Base-by-base conservation (phyloP, 345 rosid genomes). In the Camelina hispida region DNA sequence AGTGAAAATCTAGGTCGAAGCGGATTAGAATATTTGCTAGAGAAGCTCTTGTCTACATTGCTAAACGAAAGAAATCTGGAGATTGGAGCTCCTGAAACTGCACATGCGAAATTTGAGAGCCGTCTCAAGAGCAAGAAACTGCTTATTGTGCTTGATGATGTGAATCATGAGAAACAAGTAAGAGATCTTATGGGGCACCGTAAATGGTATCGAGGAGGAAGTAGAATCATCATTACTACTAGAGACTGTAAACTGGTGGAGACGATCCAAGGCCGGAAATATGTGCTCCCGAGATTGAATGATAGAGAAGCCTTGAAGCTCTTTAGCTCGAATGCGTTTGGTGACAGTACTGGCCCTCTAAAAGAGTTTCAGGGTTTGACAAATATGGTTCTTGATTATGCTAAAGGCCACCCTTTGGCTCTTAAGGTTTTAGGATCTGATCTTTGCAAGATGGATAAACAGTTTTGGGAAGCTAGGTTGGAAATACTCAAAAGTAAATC, bases 351-450 rank as follows among this genome's bases (percentile, higher is more conserved):
- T n/a, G 62, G n/a, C 4, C 83, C 82, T 9, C 2, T 5, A 3
- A 11, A 25, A 13, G 62, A 56, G 51, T 76, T 34, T 40, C n/a
- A 43, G 7, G 23, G 56, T 25, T 50, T 82, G 37, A 63, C 86
- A 8, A 70, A 73, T 10, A 51, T 12, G 32, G 76, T 79, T 37
- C 61, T 79, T 1, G 47, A 53, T 58, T 77, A 80, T 32, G 85
- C 80, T 35, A 22, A 77, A 15, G 87, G 89, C 0, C 57, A 80
- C 48, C 89, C 85, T 16, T 54, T 86, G 38, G 85, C 84, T 32
- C 82, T 86, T 48, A 79, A 77, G 76, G 78, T 82, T 6, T 30
- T 84, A 23, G 85, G 84, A 9, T 72, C 78, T 11, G 74, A 51
- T 57, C 74, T 84, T 12, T 66, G 22, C 13, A 56, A 47, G 34